Percentiles rank a stretch among this genome's conserved stretches.
Conservation (phyloP, 2,329 filamentous ascomycete species). For the Trichoderma koningii region DNA sequence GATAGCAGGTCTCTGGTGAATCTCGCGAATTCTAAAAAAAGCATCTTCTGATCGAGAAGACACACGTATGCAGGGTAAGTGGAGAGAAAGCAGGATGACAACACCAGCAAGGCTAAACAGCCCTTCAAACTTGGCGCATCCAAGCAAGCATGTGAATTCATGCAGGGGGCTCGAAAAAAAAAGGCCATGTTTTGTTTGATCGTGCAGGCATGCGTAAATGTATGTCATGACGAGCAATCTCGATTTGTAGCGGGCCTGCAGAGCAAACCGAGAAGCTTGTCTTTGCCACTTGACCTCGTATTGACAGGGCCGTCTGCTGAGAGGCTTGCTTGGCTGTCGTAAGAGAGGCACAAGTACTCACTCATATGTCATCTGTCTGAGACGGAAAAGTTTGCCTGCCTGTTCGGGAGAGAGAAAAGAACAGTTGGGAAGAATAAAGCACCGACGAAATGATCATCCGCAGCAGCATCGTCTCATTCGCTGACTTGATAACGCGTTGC, state of each 20-base stretch:
- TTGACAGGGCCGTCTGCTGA: neutral
- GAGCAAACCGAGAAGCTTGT: constrained; percentile 9
- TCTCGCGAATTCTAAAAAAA: neutral
- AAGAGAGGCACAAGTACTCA: neutral
- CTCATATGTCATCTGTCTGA: neutral
- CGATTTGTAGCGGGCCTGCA: constrained; percentile 15
- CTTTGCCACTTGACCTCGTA: constrained; percentile 21
- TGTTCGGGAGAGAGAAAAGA: neutral
- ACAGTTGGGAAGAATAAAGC: neutral
- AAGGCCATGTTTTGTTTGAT: neutral
- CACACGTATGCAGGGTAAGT: neutral
- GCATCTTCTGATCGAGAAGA: neutral
- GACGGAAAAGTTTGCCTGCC: neutral
- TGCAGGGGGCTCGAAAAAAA: neutral
- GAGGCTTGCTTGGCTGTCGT: constrained; percentile 1
- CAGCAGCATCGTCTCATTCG: neutral
- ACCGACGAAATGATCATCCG: constrained; percentile 1
- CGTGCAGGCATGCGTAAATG: neutral
- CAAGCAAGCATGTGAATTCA: neutral
- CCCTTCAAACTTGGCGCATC: neutral
- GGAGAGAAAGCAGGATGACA: neutral
- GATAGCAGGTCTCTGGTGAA: too few species aligned
- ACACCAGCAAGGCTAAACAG: neutral
- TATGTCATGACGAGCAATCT: constrained; percentile 9
- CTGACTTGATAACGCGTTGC: neutral